Percentiles rank a stretch among this genome's conserved stretches.
Conservation (phyloP, 176 grass and related monocot genomes). For the Calamus simplicifolius region DNA sequence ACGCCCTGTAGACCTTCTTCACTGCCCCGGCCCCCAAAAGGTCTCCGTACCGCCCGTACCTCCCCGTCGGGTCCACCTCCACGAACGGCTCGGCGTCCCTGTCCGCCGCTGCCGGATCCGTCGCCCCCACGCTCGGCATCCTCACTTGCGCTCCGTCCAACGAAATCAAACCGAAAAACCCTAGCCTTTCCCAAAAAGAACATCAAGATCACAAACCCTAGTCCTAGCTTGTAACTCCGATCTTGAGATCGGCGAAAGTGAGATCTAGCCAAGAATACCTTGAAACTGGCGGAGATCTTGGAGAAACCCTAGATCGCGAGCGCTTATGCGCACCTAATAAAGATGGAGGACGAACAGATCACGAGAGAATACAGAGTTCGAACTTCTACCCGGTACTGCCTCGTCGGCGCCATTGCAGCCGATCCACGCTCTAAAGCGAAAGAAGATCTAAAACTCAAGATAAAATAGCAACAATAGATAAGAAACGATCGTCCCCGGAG, state of each 20-base stretch:
- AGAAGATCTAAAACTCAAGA: not conserved
- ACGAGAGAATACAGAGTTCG: conserved; percentile 3
- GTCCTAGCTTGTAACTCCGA: too few relatives aligned
- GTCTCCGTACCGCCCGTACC: conserved; percentile 77
- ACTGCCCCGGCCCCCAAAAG: conserved; percentile 71
- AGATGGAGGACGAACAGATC: conserved; percentile 7
- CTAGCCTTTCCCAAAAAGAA: not conserved
- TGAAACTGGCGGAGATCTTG: too few relatives aligned
- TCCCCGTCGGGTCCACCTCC: conserved; percentile 81
- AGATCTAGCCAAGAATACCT: too few relatives aligned
- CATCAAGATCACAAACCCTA: too few relatives aligned
- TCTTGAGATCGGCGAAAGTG: too few relatives aligned
- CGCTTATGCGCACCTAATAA: not conserved
- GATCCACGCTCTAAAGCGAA: not conserved
- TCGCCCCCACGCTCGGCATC: conserved; percentile 16
- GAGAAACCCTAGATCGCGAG: too few relatives aligned
- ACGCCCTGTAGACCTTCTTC: conserved; percentile 88
- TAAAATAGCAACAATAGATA: not conserved
- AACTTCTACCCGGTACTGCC: not conserved
- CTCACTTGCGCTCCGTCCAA: not conserved
- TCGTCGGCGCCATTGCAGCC: conserved; percentile 4
- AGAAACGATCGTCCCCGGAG: too few relatives aligned
- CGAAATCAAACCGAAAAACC: not conserved
- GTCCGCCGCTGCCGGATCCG: conserved; percentile 12
- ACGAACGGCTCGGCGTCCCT: conserved; percentile 65